These are phyloP conservation scores for Cystobasidium slooffiae DNA, from an alignment of 1,284 basidiomycete genomes.

Conservation along the genomic window DNA sequence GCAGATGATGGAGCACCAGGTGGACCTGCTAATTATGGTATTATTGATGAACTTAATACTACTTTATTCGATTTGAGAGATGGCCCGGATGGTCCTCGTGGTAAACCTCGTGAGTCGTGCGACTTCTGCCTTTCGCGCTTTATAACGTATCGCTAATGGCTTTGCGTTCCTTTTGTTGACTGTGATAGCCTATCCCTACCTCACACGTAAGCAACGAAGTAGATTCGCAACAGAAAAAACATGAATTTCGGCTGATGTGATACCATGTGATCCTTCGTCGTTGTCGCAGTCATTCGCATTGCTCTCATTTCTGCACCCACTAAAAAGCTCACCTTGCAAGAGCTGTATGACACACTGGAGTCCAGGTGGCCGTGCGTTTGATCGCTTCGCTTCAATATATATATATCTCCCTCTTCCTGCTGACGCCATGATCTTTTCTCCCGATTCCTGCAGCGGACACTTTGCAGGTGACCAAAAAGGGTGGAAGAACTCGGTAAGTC, in stretches of 20 bases:
- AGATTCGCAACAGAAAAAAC: too few relatives aligned
- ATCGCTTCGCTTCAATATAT: neutral
- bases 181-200: slow-evolving; percentile 42
- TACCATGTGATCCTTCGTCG: too few relatives aligned
- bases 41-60: slow-evolving; percentile 33
- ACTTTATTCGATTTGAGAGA: slow-evolving; percentile 34
- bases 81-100: slow-evolving; percentile 23
- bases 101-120: slow-evolving; percentile 31
- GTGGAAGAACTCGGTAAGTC: slow-evolving; percentile 55
- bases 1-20: neutral
- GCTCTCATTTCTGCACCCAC: slow-evolving; percentile 29
- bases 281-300: slow-evolving; percentile 45
- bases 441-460: slow-evolving; percentile 49
- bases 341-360: slow-evolving; percentile 37
- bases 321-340: slow-evolving; percentile 40
- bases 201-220: slow-evolving; percentile 41
- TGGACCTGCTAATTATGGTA: slow-evolving; percentile 14
- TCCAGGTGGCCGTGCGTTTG: slow-evolving; percentile 35
- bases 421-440: neutral
- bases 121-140: neutral
- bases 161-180: too few relatives aligned
- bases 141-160: neutral
- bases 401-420: neutral
- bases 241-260: too few relatives aligned
- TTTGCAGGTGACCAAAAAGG: slow-evolving; percentile 54